A percentile compares a stretch with the other conserved stretches of the same genome.
Evolutionary conservation across 805 yeast genomes (phyloP).

Genomic region (Saccharomycopsis oosterbeekiorum): DNA sequence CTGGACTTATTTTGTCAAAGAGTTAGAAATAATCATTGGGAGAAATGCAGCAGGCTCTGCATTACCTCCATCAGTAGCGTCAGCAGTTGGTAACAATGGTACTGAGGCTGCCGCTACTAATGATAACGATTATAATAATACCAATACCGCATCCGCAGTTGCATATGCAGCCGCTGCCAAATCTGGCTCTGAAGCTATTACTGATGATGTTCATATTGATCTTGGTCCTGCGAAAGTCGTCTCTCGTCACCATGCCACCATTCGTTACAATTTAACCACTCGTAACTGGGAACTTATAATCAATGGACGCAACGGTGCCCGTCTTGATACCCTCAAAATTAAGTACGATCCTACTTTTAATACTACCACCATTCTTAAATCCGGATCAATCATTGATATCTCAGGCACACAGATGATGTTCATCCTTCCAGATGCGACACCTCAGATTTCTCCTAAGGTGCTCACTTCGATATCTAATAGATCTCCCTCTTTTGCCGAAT

Average conservation of each 20-base stretch:
- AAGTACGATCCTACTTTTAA: constrained; percentile 33
- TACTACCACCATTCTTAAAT: constrained; percentile 47
- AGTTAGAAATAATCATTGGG: constrained; percentile 71
- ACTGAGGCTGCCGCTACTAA: constrained; percentile 1
- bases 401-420: constrained; percentile 99
- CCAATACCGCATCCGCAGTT: not conserved
- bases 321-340: constrained; percentile 58
- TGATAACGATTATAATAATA: constrained; percentile 19
- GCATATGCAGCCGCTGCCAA: not conserved
- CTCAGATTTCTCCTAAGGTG: constrained; percentile 41
- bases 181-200: not conserved
- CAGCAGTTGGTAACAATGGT: not conserved
- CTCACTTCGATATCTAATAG: constrained; percentile 28
- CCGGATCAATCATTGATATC: constrained; percentile 88
- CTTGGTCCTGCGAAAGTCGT: constrained; percentile 98
- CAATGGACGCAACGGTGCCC: constrained; percentile 86
- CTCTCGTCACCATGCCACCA: constrained; percentile 79
- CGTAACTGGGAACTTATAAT: constrained; percentile 83
- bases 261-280: constrained; percentile 61
- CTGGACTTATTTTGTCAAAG: constrained; percentile 92
- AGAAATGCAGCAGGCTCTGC: constrained; percentile 47
- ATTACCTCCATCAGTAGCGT: not conserved
- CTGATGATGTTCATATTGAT: constrained; percentile 46
- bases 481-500: constrained; percentile 20
- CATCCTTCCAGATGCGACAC: constrained; percentile 84